Conservation (phyloP, 1,284 basidiomycete species). For the Ceratobasidium theobromae region DNA sequence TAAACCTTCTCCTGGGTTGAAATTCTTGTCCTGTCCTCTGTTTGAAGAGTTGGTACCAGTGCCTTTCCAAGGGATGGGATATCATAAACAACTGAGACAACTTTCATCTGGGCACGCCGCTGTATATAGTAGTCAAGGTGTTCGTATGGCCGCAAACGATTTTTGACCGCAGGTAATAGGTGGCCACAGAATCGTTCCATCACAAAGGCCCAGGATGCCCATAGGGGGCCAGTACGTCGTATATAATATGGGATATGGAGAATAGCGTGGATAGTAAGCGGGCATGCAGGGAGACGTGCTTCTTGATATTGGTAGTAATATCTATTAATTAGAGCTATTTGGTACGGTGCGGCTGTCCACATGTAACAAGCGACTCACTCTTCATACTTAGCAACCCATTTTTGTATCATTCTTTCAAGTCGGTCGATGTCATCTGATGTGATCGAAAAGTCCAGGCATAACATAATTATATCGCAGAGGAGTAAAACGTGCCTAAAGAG, state of each 20-base stretch:
- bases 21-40: too few species aligned
- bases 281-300: constrained; percentile 35
- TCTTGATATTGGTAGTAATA: constrained; percentile 39
- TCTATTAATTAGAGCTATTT: constrained; percentile 3
- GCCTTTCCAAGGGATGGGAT: too few species aligned
- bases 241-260: constrained; percentile 38
- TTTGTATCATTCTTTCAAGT: not conserved
- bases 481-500: not conserved
- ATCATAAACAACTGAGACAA: too few species aligned
- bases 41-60: too few species aligned
- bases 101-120: too few species aligned
- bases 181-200: not conserved
- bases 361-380: not conserved
- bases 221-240: not conserved
- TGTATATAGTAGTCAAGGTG: too few species aligned
- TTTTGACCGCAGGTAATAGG: not conserved
- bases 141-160: too few species aligned
- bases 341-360: not conserved
- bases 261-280: constrained; percentile 38
- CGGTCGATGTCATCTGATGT: not conserved
- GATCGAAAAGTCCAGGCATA: constrained; percentile 4
- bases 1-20: too few species aligned
- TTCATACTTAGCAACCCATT: constrained; percentile 3
- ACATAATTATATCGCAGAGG: constrained; percentile 9
- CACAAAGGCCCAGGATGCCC: too few species aligned